Evolutionary conservation across 257 asterid species (phyloP).

Genomic region (Cynanchum wilfordii): DNA sequence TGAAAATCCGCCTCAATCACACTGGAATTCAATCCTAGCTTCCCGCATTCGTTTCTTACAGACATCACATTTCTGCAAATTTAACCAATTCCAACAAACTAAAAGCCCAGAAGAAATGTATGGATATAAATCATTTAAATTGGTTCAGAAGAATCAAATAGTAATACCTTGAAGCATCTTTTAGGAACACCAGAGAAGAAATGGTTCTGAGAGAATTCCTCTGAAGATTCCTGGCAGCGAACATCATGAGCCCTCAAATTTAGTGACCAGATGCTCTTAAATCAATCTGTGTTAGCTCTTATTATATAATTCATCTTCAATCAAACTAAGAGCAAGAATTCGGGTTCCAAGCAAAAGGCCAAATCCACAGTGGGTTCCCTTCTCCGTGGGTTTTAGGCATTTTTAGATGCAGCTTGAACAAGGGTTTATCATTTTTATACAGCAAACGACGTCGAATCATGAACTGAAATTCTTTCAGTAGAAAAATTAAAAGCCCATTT

Average conservation of each 20-base stretch:
- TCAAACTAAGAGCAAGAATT: not conserved
- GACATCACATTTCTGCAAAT: conserved; percentile 22
- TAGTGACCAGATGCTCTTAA: not conserved
- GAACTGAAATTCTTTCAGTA: not conserved
- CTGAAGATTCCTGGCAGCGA: conserved; percentile 29
- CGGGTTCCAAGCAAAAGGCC: not conserved
- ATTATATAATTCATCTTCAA: no score
- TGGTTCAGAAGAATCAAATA: not conserved
- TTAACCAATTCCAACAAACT: not conserved
- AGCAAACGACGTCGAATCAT: not conserved
- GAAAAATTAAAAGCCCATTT: not conserved
- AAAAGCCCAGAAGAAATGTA: not conserved
- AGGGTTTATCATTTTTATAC: not conserved
- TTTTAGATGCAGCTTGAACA: not conserved
- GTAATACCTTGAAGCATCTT: conserved; percentile 17
- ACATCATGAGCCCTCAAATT: conserved; percentile 12
- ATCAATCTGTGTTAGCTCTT: not conserved
- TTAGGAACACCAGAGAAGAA: conserved; percentile 21
- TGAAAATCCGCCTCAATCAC: conserved; percentile 12
- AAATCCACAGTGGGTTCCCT: not conserved
- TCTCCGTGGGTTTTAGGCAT: not conserved
- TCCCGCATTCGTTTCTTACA: conserved; percentile 14
- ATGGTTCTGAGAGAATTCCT: conserved; percentile 28
- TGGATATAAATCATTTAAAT: not conserved
- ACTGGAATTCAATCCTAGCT: conserved; percentile 20